These are phyloP conservation scores for Pestalotiopsis sp. DNA, from an alignment of 2,329 filamentous ascomycete genomes.

Conservation along the genomic window DNA sequence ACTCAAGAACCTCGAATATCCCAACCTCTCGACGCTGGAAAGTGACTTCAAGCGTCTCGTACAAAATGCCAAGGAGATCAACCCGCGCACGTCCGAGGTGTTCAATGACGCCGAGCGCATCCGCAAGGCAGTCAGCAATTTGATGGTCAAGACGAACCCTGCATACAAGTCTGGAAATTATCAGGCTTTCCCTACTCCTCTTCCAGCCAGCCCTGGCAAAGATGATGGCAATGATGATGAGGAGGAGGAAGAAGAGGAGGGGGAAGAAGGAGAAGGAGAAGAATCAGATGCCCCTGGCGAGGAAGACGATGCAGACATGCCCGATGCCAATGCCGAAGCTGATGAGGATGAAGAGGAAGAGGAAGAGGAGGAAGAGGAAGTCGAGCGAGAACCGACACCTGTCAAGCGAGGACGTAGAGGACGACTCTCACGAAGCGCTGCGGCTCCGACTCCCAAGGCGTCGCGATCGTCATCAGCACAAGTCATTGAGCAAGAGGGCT, in stretches of 20 bases:
- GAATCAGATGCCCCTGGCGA: constrained; percentile 10
- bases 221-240: constrained; percentile 38
- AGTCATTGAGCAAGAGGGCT: constrained; percentile 55
- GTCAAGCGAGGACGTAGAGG: constrained; percentile 25
- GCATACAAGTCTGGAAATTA: constrained; percentile 74
- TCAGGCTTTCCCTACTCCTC: constrained; percentile 71
- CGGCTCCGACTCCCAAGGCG: constrained; percentile 33
- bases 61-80: constrained; percentile 83
- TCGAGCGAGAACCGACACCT: constrained; percentile 26
- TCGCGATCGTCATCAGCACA: constrained; percentile 39
- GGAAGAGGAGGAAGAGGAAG: constrained; percentile 20
- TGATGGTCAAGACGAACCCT: constrained; percentile 85
- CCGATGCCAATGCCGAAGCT: constrained; percentile 24
- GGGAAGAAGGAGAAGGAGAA: constrained; percentile 22
- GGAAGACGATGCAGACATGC: constrained; percentile 11
- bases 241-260: constrained; percentile 24
- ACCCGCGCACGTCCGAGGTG: constrained; percentile 70
- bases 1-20: constrained; percentile 69
- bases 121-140: constrained; percentile 83
- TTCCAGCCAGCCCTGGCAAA: constrained; percentile 52
- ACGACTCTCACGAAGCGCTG: constrained; percentile 35
- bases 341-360: constrained; percentile 21
- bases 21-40: constrained; percentile 73
- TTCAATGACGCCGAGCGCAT: constrained; percentile 87
- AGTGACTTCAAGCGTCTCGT: constrained; percentile 88